phyloP scores from a whole-genome alignment of 768 basidiomycete genomes.

The Mycena olivaceomarginata region DNA sequence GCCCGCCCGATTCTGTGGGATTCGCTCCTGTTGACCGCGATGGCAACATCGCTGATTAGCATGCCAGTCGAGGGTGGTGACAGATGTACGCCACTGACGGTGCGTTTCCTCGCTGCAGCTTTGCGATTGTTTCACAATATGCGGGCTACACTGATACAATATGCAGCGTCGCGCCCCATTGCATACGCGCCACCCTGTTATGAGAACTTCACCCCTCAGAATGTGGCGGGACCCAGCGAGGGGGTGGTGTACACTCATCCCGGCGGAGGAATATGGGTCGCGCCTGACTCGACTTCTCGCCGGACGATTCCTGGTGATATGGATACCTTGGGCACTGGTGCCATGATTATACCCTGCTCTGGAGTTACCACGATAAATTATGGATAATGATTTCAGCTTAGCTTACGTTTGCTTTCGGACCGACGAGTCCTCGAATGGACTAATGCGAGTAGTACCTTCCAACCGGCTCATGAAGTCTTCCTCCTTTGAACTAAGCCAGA shows the following conservation, averaged over 20 bases:
- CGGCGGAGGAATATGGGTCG: background rate
- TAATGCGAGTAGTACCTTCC: no score
- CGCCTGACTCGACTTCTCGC: no score
- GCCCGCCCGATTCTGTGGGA: background rate
- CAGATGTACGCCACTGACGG: background rate
- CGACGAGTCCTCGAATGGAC: no score
- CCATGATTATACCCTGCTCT: background rate
- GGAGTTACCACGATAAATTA: no score
- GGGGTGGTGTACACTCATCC: background rate
- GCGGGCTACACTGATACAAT: background rate
- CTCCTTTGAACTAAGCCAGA: no score
- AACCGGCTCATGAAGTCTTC: no score
- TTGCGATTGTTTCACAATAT: background rate
- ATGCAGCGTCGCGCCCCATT: background rate
- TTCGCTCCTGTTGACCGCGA: background rate
- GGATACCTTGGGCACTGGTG: background rate
- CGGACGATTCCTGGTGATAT: background rate
- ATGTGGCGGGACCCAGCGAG: background rate
- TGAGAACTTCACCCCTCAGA: background rate
- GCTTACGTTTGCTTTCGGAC: no score
- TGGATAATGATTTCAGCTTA: no score
- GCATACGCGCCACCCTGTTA: conserved; percentile 12
- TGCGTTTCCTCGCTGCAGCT: background rate
- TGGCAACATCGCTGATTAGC: conserved; percentile 32
- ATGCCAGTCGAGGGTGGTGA: background rate